These are phyloP conservation scores for Coelastrella sp. DNA, from an alignment of 139 green algal genomes.

Conservation along the genomic window DNA sequence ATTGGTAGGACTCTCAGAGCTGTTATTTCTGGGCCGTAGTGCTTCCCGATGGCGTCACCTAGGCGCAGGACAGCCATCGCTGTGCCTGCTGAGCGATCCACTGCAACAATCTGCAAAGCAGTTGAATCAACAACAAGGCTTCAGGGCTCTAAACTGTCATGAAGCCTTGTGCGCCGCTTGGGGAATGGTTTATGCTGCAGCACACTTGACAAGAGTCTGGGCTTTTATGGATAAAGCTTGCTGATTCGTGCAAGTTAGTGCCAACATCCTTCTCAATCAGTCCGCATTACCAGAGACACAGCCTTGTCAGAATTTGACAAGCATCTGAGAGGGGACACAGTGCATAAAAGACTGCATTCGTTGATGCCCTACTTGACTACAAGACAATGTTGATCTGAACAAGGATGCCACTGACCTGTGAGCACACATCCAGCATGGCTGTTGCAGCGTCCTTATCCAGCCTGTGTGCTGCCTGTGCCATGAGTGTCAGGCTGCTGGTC, in stretches of 20 bases:
- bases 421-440: slow-evolving; percentile 65
- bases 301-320: too few species aligned
- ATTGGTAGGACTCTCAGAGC: slow-evolving; percentile 70
- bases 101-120: slow-evolving; percentile 67
- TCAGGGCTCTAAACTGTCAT: too few species aligned
- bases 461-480: slow-evolving; percentile 40
- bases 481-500: slow-evolving; percentile 31
- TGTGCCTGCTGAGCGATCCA: slow-evolving; percentile 81
- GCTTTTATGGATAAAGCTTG: too few species aligned
- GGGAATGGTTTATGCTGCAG: too few species aligned
- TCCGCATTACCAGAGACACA: too few species aligned
- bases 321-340: too few species aligned
- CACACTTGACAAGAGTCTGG: too few species aligned
- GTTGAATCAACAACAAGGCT: neutral
- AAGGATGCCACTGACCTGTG: slow-evolving; percentile 49
- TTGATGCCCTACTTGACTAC: neutral
- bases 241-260: too few species aligned
- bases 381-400: neutral
- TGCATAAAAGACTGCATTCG: too few species aligned
- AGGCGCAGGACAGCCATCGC: slow-evolving; percentile 78
- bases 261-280: too few species aligned
- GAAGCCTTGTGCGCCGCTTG: too few species aligned
- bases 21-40: slow-evolving; percentile 65
- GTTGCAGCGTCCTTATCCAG: slow-evolving; percentile 71
- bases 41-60: slow-evolving; percentile 64